Conservation (phyloP, 495 filamentous ascomycete genomes). For the Talaromyces proteolyticus region DNA sequence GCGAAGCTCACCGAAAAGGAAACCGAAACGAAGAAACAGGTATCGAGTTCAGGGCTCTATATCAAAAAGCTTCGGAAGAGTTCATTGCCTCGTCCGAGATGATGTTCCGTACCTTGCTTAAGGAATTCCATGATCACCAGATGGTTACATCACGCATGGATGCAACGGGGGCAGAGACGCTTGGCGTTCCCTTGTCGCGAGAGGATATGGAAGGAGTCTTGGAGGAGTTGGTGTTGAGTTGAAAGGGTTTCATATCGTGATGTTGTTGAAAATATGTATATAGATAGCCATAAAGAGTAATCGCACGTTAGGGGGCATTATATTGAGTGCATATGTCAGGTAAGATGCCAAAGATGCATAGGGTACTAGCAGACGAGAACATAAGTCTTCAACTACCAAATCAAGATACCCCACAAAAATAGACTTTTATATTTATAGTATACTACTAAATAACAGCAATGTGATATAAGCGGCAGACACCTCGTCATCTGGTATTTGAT, state of each 20-base stretch:
- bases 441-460: no score
- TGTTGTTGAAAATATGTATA: no score
- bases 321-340: no score
- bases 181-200: constrained; percentile 78
- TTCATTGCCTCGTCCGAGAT: constrained; percentile 97
- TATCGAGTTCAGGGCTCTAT: constrained; percentile 84
- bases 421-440: no score
- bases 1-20: constrained; percentile 14
- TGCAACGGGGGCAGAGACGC: constrained; percentile 71
- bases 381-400: no score
- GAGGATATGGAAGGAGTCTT: constrained; percentile 87
- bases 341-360: no score
- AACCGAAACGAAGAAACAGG: constrained; percentile 38
- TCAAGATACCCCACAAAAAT: no score
- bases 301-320: no score
- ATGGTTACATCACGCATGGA: constrained; percentile 90
- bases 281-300: no score
- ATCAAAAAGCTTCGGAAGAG: constrained; percentile 92
- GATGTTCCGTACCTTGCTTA: constrained; percentile 86
- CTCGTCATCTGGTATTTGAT: no score
- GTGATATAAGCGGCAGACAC: no score
- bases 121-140: constrained; percentile 97
- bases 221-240: constrained; percentile 66
- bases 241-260: neutral
- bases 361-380: no score